Evolutionary conservation across 495 filamentous ascomycete species (phyloP).

Genomic region (Trichoderma orchidacearum): DNA sequence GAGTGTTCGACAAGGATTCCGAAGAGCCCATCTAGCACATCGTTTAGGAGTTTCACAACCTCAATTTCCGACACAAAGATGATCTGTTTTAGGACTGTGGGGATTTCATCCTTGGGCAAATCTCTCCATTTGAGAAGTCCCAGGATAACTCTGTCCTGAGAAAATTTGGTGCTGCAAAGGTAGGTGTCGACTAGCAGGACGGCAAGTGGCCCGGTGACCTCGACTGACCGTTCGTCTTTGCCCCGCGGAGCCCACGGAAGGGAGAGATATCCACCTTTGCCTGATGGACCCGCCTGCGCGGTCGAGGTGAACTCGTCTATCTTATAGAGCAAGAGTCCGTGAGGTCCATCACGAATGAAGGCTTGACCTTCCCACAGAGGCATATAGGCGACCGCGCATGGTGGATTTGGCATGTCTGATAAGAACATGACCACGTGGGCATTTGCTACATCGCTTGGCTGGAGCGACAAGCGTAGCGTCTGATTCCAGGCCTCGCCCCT

Average conservation of each 20-base stretch:
- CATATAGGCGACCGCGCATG: conserved; percentile 85
- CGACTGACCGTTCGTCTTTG: conserved; percentile 51
- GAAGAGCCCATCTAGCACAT: conserved; percentile 89
- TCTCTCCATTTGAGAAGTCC: conserved; percentile 79
- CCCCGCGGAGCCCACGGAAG: conserved; percentile 64
- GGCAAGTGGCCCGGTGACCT: conserved; percentile 63
- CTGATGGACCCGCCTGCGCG: conserved; percentile 36
- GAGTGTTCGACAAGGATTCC: conserved; percentile 78
- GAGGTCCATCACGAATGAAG: conserved; percentile 76
- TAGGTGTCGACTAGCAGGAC: conserved; percentile 70
- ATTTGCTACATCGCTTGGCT: conserved; percentile 64
- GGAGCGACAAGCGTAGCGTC: conserved; percentile 70
- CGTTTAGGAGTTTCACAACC: conserved; percentile 80
- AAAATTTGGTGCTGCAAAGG: conserved; percentile 90
- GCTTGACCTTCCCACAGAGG: conserved; percentile 88
- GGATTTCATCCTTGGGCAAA: conserved; percentile 50
- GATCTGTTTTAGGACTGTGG: conserved; percentile 63
- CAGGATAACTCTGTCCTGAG: conserved; percentile 80
- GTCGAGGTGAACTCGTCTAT: conserved; percentile 71
- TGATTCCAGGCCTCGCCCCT: conserved; percentile 74
- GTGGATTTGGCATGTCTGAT: conserved; percentile 67
- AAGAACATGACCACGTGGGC: conserved; percentile 85
- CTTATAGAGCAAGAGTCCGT: conserved; percentile 70
- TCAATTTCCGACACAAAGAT: conserved; percentile 95
- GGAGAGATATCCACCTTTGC: conserved; percentile 68